Percentiles rank a stretch among this genome's conserved stretches.
phyloP scores from a whole-genome alignment of 1,284 basidiomycete genomes.

The Anthracocystis walkeri region DNA sequence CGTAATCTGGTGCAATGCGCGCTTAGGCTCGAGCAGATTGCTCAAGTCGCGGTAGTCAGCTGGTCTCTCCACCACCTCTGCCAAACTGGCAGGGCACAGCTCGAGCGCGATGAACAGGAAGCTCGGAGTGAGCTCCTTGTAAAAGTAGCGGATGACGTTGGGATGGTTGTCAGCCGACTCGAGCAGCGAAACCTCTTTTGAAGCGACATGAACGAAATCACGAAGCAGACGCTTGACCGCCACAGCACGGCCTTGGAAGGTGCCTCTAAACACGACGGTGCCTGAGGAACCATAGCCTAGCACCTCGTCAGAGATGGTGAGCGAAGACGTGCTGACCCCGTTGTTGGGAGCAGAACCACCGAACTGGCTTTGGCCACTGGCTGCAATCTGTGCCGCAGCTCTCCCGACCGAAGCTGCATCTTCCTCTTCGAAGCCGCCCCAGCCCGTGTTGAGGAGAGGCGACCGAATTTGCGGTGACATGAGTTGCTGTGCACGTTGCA shows the following conservation, averaged over 20 bases:
- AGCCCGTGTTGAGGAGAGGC: conserved; percentile 43
- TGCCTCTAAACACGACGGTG: conserved; percentile 92
- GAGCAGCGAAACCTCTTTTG: conserved; percentile 91
- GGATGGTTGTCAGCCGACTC: conserved; percentile 94
- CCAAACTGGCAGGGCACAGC: conserved; percentile 92
- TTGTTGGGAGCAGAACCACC: conserved; percentile 27
- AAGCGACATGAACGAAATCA: conserved; percentile 94
- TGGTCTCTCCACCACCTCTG: conserved; percentile 83
- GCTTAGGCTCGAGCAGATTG: conserved; percentile 77
- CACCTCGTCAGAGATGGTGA: conserved; percentile 65
- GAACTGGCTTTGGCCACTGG: conserved; percentile 27
- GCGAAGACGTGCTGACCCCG: conserved; percentile 47
- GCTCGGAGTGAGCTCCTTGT: conserved; percentile 81
- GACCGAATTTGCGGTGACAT: conserved; percentile 45
- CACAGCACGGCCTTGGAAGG: conserved; percentile 92
- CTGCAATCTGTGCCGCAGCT: conserved; percentile 49
- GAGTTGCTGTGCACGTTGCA: conserved; percentile 48
- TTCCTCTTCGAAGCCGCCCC: conserved; percentile 38
- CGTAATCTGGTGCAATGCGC: conserved; percentile 86
- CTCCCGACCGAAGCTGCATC: conserved; percentile 40
- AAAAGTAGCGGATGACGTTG: conserved; percentile 96
- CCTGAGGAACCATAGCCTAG: conserved; percentile 90
- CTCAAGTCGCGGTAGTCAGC: conserved; percentile 58
- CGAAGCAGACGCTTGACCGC: conserved; percentile 95
- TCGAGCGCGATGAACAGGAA: conserved; percentile 98